Conservation (phyloP, 768 basidiomycete species). For the Russula foetens region DNA sequence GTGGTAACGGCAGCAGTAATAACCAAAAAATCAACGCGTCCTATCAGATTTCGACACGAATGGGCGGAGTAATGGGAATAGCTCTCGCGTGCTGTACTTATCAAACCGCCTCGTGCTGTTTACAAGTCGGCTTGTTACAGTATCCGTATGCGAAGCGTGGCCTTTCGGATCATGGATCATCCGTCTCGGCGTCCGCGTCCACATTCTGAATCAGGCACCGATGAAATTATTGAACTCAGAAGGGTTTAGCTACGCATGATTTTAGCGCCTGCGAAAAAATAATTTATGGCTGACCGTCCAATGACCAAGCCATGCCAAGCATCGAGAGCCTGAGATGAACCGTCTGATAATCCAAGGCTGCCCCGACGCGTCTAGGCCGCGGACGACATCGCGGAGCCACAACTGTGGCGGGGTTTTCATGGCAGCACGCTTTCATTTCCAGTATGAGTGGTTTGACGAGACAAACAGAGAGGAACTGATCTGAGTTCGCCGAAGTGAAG, state of each 20-base stretch:
- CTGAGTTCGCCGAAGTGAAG: neutral
- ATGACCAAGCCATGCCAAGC: neutral
- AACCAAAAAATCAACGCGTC: neutral
- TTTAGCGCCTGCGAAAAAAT: neutral
- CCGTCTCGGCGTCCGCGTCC: neutral
- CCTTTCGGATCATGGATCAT: neutral
- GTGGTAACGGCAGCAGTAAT: no score
- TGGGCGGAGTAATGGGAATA: neutral
- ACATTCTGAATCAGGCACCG: no score
- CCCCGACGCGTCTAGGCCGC: constrained; percentile 1
- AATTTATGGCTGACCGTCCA: no score
- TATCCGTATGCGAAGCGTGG: no score
- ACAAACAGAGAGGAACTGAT: neutral
- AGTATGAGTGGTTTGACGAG: neutral
- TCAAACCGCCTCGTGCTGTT: neutral
- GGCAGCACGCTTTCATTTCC: neutral
- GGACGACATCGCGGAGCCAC: constrained; percentile 3
- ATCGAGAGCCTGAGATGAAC: neutral
- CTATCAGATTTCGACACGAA: neutral
- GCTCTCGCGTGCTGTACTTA: neutral
- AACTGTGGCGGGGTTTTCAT: neutral
- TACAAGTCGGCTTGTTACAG: neutral
- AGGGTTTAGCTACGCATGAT: no score
- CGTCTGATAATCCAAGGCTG: neutral
- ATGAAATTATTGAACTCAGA: no score